These are phyloP conservation scores for Phylloporus scabripes DNA, from an alignment of 768 basidiomycete genomes.

Conservation along the genomic window DNA sequence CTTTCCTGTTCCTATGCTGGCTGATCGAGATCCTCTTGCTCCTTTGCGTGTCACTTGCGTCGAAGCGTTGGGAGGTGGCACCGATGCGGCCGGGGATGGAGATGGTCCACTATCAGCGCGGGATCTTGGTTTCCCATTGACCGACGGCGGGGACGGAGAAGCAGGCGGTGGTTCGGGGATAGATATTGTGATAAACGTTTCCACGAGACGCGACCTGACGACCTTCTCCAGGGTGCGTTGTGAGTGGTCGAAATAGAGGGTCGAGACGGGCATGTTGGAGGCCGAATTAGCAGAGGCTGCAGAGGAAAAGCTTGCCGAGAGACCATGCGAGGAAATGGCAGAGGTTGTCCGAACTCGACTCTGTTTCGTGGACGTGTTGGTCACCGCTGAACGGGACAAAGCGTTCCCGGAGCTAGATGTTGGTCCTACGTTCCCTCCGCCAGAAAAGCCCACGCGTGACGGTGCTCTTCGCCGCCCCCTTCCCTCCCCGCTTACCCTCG, in stretches of 20 bases:
- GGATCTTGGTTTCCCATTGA: conserved; percentile 18
- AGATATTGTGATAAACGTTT: conserved; percentile 65
- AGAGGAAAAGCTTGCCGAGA: conserved; percentile 10
- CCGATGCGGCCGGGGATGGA: background rate
- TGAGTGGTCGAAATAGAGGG: conserved; percentile 53
- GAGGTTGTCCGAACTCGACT: conserved; percentile 48
- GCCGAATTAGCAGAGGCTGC: conserved; percentile 1
- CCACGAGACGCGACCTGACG: conserved; percentile 65
- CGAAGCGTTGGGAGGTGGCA: background rate
- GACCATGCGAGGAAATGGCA: conserved; percentile 38
- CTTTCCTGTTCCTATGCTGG: conserved; percentile 17
- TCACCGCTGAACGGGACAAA: conserved; percentile 15
- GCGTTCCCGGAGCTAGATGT: conserved; percentile 7
- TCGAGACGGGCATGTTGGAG: conserved; percentile 19
- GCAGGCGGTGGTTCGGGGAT: conserved; percentile 29
- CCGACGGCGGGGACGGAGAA: conserved; percentile 27
- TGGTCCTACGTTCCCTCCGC: conserved; percentile 13
- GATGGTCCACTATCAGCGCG: conserved; percentile 26
- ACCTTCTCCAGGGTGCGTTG: conserved; percentile 67
- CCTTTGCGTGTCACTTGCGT: conserved; percentile 12
- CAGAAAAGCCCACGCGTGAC: conserved; percentile 41
- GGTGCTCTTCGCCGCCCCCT: conserved; percentile 41
- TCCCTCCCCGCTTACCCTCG: conserved; percentile 23
- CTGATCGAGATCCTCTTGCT: conserved; percentile 10
- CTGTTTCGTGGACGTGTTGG: conserved; percentile 28